These are phyloP conservation scores for Cladobotryum mycophilum DNA, from an alignment of 2,329 filamentous ascomycete species.

Conservation along the genomic window DNA sequence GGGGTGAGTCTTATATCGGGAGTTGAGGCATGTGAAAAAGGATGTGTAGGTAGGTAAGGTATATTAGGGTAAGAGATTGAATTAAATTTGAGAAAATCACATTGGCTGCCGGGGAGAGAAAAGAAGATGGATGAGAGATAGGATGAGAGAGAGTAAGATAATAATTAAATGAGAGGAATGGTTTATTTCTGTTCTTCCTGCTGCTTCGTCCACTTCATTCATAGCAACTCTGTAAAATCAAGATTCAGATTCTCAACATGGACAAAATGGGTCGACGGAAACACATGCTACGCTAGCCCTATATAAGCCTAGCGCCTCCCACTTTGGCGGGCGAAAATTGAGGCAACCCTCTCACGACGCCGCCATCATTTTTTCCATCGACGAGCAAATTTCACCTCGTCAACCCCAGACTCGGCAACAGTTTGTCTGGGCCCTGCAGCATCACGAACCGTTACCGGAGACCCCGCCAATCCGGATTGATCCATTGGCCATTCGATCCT, in stretches of 20 bases:
- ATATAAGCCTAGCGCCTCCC: constrained; percentile 31
- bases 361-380: constrained; percentile 33
- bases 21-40: too few species aligned
- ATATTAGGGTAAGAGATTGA: too few species aligned
- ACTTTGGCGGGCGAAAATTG: constrained; percentile 38
- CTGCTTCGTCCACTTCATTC: background rate
- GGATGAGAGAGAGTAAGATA: too few species aligned
- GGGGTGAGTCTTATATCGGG: background rate
- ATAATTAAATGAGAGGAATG: too few species aligned
- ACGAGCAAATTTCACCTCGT: constrained; percentile 39
- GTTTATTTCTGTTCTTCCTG: background rate
- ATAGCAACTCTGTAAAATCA: too few species aligned
- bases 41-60: too few species aligned
- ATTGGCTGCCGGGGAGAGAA: too few species aligned
- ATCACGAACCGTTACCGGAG: constrained; percentile 17
- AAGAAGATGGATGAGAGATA: too few species aligned
- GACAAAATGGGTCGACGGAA: constrained; percentile 10
- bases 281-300: background rate
- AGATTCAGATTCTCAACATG: background rate
- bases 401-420: constrained; percentile 37
- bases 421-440: constrained; percentile 30
- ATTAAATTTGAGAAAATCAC: too few species aligned
- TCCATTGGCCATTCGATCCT: constrained; percentile 9
- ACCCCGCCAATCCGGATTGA: constrained; percentile 15
- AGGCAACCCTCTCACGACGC: constrained; percentile 37